Evolutionary conservation across 1,284 basidiomycete genomes (phyloP).

Genomic region (Tylopilus sp.): DNA sequence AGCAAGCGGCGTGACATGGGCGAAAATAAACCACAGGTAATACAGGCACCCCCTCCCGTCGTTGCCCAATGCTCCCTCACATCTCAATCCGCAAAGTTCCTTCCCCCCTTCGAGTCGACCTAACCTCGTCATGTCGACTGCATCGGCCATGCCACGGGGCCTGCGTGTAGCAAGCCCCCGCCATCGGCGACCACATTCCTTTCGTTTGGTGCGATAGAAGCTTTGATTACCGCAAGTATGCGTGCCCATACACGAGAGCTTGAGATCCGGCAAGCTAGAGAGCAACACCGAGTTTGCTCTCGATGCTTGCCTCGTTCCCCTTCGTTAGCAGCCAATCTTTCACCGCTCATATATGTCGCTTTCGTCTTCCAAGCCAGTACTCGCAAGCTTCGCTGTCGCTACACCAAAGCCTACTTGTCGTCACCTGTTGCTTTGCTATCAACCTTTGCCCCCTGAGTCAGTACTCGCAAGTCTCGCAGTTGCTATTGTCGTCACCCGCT

Average conservation of each 20-base stretch:
- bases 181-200: conserved; percentile 24
- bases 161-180: conserved; percentile 27
- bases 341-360: no score
- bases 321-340: no score
- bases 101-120: conserved; percentile 15
- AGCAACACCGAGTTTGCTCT: no score
- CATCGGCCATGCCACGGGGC: conserved; percentile 26
- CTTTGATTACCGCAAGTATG: conserved; percentile 33
- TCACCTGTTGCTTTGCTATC: no score
- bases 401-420: no score
- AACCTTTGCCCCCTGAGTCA: no score
- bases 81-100: conserved; percentile 16
- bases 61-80: conserved; percentile 13
- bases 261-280: conserved; percentile 43
- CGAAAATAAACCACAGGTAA: conserved; percentile 43
- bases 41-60: conserved; percentile 34
- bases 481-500: no score
- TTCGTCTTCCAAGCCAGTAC: no score
- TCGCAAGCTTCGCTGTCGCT: no score
- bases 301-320: no score
- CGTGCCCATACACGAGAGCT: conserved; percentile 44
- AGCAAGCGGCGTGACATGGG: conserved; percentile 72
- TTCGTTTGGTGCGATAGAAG: conserved; percentile 31
- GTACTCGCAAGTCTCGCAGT: no score
- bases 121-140: conserved; percentile 11